Evolutionary conservation across 257 asterid species (phyloP), one percentile per base, ranked within the genome.

Genomic region (Linaria vulgaris): DNA sequence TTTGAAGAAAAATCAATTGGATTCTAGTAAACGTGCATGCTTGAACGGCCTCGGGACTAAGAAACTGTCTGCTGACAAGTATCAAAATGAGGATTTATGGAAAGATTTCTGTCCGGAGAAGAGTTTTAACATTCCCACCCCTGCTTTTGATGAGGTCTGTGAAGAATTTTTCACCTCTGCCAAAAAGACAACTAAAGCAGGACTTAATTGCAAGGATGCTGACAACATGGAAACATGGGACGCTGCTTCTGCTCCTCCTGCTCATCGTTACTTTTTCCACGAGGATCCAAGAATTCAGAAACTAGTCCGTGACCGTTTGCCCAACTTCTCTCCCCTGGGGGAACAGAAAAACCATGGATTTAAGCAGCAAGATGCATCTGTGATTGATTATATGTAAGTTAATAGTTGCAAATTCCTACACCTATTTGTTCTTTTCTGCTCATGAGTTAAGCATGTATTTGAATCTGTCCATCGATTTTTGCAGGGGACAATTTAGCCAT

Each of bases 81-180:
- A 66, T 53, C 57, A 64, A 56, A 69, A 63, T 30, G 79, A 73
- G 56, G 96, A 86, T 69, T 62, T 86, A 24, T 86, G 98, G 96
- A 74, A 83, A 63, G 95, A 81, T 58, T 80, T 88, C 54, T 73
- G 65, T 69, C 44, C 79, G 12, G 82, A 80, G 59, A 80, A 72
- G 73, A 76, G 66, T 59, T 68, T 72, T 54, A 72, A 52, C 68
- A 67, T 89, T 68, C 82, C 82, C 7, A 92, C 99, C 24, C 99
- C 99, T 60, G 86, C 88, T 71, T 77, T 92, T 48, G 96, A 92
- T 76, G 94, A 89, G 81, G 72, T 83, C 27, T 80, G 84, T 61
- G 83, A 75, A 67, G 97, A 92, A 78, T 90, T 80, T 76, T 89
- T 80, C 78, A 77, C 80, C 57, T 72, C 77, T 45, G 77, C 46